Evolutionary conservation across 345 rosid species (phyloP), one percentile per base, ranked within the genome.

Genomic region (Melaleuca quinquenervia): DNA sequence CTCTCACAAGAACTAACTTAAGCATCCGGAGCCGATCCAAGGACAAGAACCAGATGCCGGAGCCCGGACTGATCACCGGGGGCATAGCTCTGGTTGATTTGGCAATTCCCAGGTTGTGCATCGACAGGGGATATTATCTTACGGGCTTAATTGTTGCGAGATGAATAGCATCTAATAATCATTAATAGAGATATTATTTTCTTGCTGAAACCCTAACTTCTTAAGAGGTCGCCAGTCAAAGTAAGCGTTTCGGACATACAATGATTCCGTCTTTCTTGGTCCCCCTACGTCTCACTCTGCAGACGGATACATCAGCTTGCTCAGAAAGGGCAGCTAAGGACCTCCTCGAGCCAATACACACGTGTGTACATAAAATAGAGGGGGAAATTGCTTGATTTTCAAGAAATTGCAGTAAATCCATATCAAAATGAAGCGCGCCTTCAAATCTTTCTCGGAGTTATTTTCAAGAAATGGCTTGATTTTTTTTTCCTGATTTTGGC

Each of bases 391-490:
- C n/a, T n/a, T n/a, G n/a, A n/a, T n/a, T n/a, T n/a, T n/a, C n/a
- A n/a, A n/a, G n/a, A n/a, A n/a, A n/a, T n/a, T 45, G 3, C 4
- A 6, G 20, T 18, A 0, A 64, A 64, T 64, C 12, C 48, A 64
- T 18, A 32, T 32, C 45, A 32, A 27, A 29, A 29, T 29, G 21
- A 32, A 32, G 18, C 1, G 14, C 15, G 20, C 18, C 5, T 2
- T 27, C 7, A 60, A 27, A 60, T 16, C 13, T 29, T 29, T 60
- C 27, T 62, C 75, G 27, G 27, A 62, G 21, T 62, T 14, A 62
- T 32, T 5, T 64, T 32, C 44, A 7, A 16, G 18, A 22, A 32
- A 64, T 16, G 44, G 12, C 32, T 64, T 64, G 6, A 16, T 15
- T 64, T 16, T 64, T 60, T 2, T 29, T 0, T n/a, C n/a, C n/a